phyloP scores from a whole-genome alignment of 345 rosid genomes.

The Brassica incana region DNA sequence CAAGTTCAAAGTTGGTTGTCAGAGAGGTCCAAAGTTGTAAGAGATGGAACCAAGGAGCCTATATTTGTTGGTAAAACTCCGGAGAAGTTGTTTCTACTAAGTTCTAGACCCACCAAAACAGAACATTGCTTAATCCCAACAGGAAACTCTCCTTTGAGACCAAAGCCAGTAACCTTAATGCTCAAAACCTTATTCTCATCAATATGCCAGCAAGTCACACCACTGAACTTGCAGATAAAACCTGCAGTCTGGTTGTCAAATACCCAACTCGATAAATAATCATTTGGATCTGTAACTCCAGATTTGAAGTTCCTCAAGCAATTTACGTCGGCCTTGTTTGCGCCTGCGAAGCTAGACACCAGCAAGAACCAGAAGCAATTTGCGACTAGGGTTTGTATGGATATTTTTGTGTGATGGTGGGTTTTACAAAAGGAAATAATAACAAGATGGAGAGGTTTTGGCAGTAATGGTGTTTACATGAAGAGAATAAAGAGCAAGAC shows the following conservation, averaged over 20 bases:
- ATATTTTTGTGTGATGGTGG: conserved; percentile 4
- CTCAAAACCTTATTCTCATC: conserved; percentile 51
- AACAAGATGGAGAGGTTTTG: no score
- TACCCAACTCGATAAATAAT: neutral
- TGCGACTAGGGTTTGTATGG: conserved; percentile 1
- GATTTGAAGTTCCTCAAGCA: conserved; percentile 43
- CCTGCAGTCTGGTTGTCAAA: conserved; percentile 45
- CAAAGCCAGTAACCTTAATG: conserved; percentile 59
- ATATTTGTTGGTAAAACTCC: conserved; percentile 58
- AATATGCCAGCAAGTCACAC: conserved; percentile 91
- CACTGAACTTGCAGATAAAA: conserved; percentile 68
- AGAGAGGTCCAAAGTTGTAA: conserved; percentile 59
- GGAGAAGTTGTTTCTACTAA: conserved; percentile 56
- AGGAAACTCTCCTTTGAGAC: conserved; percentile 69
- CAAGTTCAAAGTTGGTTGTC: conserved; percentile 41
- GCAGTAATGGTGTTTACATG: no score
- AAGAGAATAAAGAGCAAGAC: no score
- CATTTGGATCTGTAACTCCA: neutral
- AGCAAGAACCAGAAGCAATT: conserved; percentile 46
- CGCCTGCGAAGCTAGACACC: conserved; percentile 35
- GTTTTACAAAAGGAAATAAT: neutral
- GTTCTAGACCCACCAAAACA: conserved; percentile 54
- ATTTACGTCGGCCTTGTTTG: conserved; percentile 41
- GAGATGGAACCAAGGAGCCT: neutral
- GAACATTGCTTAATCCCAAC: no score